A percentile compares a stretch with the other conserved stretches of the same genome.
Conservation (phyloP, 768 basidiomycete species). For the Mrakia blollopis region DNA sequence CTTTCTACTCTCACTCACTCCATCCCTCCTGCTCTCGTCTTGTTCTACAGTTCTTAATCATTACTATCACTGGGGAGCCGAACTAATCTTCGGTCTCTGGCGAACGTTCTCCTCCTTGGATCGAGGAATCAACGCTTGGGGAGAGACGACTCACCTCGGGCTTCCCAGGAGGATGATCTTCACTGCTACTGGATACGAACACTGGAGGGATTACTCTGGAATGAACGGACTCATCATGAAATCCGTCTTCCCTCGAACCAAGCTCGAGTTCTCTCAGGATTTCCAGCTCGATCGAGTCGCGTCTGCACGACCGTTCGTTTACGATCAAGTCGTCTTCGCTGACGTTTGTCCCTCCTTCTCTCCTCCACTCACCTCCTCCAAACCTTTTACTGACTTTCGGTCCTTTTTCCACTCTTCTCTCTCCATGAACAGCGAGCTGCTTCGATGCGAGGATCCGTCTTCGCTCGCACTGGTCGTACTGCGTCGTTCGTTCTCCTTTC, state of each 20-base stretch:
- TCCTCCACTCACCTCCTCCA: no score
- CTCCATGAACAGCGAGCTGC: constrained; percentile 55
- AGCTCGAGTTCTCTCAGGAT: constrained; percentile 74
- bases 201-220: constrained; percentile 84
- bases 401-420: no score
- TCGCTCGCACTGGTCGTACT: constrained; percentile 64
- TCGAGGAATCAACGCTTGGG: constrained; percentile 54
- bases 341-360: constrained; percentile 46
- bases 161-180: constrained; percentile 67
- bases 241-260: constrained; percentile 70
- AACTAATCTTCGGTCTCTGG: constrained; percentile 89
- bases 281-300: constrained; percentile 68
- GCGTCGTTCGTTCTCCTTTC: constrained; percentile 49
- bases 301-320: constrained; percentile 64
- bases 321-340: constrained; percentile 80
- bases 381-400: no score
- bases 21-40: no score
- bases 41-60: constrained; percentile 63
- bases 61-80: constrained; percentile 66
- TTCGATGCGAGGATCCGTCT: constrained; percentile 67
- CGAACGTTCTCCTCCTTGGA: constrained; percentile 80
- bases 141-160: constrained; percentile 71
- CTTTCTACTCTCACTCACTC: neutral
- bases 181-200: constrained; percentile 62
- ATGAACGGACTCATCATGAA: constrained; percentile 66